Evolutionary conservation across 2,329 filamentous ascomycete genomes (phyloP).

Genomic region (Magnaporthiopsis rhizophila): DNA sequence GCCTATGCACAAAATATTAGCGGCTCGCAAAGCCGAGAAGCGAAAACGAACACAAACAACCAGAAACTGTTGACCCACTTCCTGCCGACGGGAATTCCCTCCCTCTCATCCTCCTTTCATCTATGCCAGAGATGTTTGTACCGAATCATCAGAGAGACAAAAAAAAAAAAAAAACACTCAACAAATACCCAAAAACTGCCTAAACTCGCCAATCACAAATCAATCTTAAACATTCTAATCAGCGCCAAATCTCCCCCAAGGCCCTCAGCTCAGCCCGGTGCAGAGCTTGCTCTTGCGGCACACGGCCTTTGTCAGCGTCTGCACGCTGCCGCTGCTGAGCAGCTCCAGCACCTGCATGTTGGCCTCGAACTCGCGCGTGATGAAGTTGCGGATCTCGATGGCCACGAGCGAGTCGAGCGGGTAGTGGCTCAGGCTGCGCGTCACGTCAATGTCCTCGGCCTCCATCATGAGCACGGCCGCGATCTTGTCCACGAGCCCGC

Average conservation of each 20-base stretch:
- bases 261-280: neutral
- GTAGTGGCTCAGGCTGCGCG: slow-evolving; percentile 31
- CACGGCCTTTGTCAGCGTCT: slow-evolving; percentile 34
- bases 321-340: slow-evolving; percentile 40
- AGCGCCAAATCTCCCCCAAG: neutral
- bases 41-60: neutral
- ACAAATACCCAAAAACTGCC: too few relatives aligned
- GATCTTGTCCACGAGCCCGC: slow-evolving; percentile 38
- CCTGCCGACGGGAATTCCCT: slow-evolving; percentile 1
- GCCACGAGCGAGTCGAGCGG: slow-evolving; percentile 40
- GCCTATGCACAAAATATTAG: too few relatives aligned
- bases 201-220: too few relatives aligned
- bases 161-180: neutral
- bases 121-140: neutral
- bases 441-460: slow-evolving; percentile 38
- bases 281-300: slow-evolving; percentile 29
- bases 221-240: neutral
- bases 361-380: slow-evolving; percentile 40
- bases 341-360: slow-evolving; percentile 47
- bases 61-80: neutral
- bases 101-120: neutral
- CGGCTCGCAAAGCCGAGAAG: too few relatives aligned
- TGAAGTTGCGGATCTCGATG: slow-evolving; percentile 43
- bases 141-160: too few relatives aligned
- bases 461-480: slow-evolving; percentile 41